A percentile compares a stretch with the other conserved stretches of the same genome.
These are phyloP conservation scores for Silene conica DNA, from an alignment of 148 eudicot genomes.

Conservation along the genomic window DNA sequence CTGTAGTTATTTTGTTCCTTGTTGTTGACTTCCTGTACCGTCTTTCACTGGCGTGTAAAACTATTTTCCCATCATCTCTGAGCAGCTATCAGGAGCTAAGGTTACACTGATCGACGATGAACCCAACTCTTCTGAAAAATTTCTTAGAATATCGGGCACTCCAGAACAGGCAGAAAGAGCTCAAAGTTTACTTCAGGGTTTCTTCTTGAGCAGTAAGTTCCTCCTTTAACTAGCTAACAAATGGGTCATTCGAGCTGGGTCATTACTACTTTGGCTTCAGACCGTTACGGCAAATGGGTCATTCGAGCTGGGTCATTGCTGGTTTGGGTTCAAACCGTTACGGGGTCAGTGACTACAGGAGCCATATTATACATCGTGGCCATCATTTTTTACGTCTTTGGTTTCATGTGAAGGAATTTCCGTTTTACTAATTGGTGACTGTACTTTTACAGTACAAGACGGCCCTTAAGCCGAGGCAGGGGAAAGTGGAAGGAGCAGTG, in stretches of 20 bases:
- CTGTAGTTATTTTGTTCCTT: background rate
- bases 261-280: no score
- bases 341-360: background rate
- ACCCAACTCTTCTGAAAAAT: slow-evolving; percentile 58
- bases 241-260: background rate
- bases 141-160: slow-evolving; percentile 80
- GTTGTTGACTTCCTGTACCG: background rate
- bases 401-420: background rate
- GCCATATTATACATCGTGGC: background rate
- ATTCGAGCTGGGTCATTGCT: no score
- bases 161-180: slow-evolving; percentile 98
- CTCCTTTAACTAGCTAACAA: background rate
- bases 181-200: slow-evolving; percentile 96
- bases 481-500: background rate
- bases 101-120: slow-evolving; percentile 74
- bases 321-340: no score
- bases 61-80: background rate
- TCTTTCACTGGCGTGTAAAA: background rate
- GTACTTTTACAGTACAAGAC: slow-evolving; percentile 28
- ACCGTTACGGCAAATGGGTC: no score
- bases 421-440: background rate
- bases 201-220: slow-evolving; percentile 87
- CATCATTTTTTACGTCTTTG: slow-evolving; percentile 4
- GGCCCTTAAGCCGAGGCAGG: slow-evolving; percentile 24
- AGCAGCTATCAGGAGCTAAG: slow-evolving; percentile 89